Evolutionary conservation across 2,329 filamentous ascomycete species (phyloP).

Genomic region (Bipolaris zeicola): DNA sequence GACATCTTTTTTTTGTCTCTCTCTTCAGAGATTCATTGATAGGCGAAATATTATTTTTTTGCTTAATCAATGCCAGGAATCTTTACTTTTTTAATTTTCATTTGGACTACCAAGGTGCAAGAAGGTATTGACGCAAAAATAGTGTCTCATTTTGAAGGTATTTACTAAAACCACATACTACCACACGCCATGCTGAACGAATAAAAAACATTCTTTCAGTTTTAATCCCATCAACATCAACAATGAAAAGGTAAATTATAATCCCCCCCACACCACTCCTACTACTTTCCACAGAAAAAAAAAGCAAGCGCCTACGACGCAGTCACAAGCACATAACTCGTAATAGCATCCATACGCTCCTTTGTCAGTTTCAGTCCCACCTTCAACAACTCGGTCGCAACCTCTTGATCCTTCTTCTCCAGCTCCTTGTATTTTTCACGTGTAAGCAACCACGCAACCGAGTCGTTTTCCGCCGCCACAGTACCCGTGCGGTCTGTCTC

Average conservation of each 20-base stretch:
- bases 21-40: too few relatives aligned
- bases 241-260: background rate
- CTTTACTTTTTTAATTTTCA: too few relatives aligned
- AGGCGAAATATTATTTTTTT: too few relatives aligned
- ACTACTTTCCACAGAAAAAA: background rate
- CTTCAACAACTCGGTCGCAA: slow-evolving; percentile 82
- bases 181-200: background rate
- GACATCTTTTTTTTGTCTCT: background rate
- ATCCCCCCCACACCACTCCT: background rate
- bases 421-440: slow-evolving; percentile 72
- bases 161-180: background rate
- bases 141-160: background rate
- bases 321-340: slow-evolving; percentile 50
- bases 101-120: too few relatives aligned
- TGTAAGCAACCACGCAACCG: slow-evolving; percentile 82
- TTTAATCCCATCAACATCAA: too few relatives aligned
- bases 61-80: too few relatives aligned
- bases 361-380: slow-evolving; percentile 93
- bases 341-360: slow-evolving; percentile 82
- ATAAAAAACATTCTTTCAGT: background rate
- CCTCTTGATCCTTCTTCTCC: slow-evolving; percentile 73
- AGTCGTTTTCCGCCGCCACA: slow-evolving; percentile 80
- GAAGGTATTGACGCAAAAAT: too few relatives aligned
- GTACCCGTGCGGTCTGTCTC: slow-evolving; percentile 87
- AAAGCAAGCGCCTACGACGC: slow-evolving; percentile 25